Evolutionary conservation across 805 yeast genomes (phyloP).

Genomic region (Saccharomycopsis sp.): DNA sequence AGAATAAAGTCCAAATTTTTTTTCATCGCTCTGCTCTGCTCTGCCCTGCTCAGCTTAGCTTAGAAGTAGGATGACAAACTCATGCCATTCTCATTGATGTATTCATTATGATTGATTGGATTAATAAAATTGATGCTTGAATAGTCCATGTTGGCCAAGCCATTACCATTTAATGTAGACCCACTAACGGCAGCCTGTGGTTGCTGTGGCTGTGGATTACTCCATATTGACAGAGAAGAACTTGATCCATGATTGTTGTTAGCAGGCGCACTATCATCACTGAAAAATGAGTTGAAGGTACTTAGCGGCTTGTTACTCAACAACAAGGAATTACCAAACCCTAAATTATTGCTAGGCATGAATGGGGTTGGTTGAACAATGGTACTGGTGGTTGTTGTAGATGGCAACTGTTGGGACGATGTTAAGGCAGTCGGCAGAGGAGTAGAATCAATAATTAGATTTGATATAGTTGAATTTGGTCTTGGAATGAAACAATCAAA

Average conservation of each 20-base stretch:
- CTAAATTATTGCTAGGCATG: neutral
- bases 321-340: neutral
- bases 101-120: neutral
- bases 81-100: conserved; percentile 4
- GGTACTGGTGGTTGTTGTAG: neutral
- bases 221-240: neutral
- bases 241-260: neutral
- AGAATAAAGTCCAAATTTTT: neutral
- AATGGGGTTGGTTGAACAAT: neutral
- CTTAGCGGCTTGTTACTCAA: neutral
- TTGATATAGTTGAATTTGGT: conserved; percentile 9
- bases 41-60: neutral
- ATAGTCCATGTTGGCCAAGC: conserved; percentile 1
- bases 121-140: neutral
- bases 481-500: conserved; percentile 10
- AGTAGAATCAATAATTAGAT: neutral
- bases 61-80: conserved; percentile 13
- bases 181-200: neutral
- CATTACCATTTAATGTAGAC: neutral
- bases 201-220: neutral
- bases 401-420: neutral
- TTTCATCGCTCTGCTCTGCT: too few species aligned
- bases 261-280: neutral
- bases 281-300: conserved; percentile 2
- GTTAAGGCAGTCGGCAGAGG: neutral